Percentiles rank a stretch among this genome's conserved stretches.
Evolutionary conservation across 805 yeast genomes (phyloP).

Genomic region (Candida ortonii): DNA sequence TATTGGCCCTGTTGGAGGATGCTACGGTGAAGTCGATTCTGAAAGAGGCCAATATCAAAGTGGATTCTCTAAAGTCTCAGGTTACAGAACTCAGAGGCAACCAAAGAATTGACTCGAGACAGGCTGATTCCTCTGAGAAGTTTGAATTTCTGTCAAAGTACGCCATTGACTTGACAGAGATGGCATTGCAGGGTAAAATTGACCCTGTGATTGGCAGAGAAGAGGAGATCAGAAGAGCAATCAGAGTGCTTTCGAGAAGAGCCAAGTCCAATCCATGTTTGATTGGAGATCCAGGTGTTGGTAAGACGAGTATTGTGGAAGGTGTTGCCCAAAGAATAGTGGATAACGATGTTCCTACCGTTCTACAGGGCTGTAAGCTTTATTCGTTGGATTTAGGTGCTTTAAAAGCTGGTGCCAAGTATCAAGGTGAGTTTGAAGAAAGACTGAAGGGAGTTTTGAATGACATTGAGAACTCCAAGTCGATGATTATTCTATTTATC

Average conservation of each 20-base stretch:
- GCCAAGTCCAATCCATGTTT: slow-evolving; percentile 95
- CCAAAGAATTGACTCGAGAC: slow-evolving; percentile 88
- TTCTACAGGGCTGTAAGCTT: slow-evolving; percentile 74
- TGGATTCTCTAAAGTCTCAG: slow-evolving; percentile 73
- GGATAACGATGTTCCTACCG: slow-evolving; percentile 91
- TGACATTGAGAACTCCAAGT: slow-evolving; percentile 86
- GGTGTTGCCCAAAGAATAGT: slow-evolving; percentile 98
- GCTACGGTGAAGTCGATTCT: slow-evolving; percentile 63
- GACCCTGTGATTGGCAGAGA: slow-evolving; percentile 99
- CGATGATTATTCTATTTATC: slow-evolving; percentile 83
- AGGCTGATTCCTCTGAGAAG: slow-evolving; percentile 85
- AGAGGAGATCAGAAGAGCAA: slow-evolving; percentile 94
- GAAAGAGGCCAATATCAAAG: slow-evolving; percentile 66
- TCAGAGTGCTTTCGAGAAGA: slow-evolving; percentile 93
- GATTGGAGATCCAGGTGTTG: slow-evolving; percentile 99
- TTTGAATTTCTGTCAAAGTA: slow-evolving; percentile 85
- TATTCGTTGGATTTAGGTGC: slow-evolving; percentile 94
- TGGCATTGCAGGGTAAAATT: slow-evolving; percentile 88
- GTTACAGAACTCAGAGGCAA: slow-evolving; percentile 81
- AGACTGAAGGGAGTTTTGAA: slow-evolving; percentile 93
- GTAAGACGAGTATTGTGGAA: slow-evolving; percentile 96
- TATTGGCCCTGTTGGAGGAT: slow-evolving; percentile 83
- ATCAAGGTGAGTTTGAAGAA: slow-evolving; percentile 98
- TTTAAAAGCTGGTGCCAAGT: slow-evolving; percentile 96
- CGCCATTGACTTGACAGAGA: slow-evolving; percentile 90